Base-by-base conservation (phyloP, 225 moss, liverwort and hornwort species). In the Straminergon stramineum region DNA sequence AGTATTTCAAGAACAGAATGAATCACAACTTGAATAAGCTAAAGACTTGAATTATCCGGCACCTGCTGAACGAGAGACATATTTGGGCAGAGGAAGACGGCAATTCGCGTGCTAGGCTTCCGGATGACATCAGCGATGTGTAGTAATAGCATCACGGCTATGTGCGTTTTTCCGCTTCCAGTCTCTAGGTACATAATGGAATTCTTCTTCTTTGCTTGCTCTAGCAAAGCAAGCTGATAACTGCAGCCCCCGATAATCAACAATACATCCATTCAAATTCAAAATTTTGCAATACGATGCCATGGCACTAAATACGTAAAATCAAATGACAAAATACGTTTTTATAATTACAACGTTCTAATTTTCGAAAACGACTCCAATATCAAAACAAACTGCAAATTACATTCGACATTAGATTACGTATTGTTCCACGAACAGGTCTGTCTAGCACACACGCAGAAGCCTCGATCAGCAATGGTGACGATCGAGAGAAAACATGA, bases 111-210 rank as follows among this genome's bases (percentile, higher is more conserved):
- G 86, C 95, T 96, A 48, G 99, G 96, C 85, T 96, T 97, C 64
- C 96, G 96, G 83, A 96, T 96, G 64, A 89, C 89, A 82, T 93
- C 85, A 76, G 95, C 92, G 27, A 96, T 79, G 80, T 95, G 94
- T 31, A 92, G 77, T 74, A 96, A 89, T 81, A 97, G 93, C 91
- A 97, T 91, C 75, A 96, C 93, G 62, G 94, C 92, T 79, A 96
- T 92, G 76, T 92, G 92, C 55, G 96, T 97, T 92, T 99, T 99
- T 32, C 97, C 97, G 67, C 93, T 91, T 77, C 99, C 96, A 70
- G 99, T 97, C 91, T 96, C 96, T 94, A 97, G 87, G 84, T 94
- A 96, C 81, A 96, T 90, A 34, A 96, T 97, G 45, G 84, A 95
- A 84, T 96, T 97, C 90, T 95, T 95, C 87, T 96, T 92, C 93